Percentiles rank a stretch among this genome's conserved stretches.
phyloP scores from a whole-genome alignment of 2,329 filamentous ascomycete species.

The Polytolypa hystricis region DNA sequence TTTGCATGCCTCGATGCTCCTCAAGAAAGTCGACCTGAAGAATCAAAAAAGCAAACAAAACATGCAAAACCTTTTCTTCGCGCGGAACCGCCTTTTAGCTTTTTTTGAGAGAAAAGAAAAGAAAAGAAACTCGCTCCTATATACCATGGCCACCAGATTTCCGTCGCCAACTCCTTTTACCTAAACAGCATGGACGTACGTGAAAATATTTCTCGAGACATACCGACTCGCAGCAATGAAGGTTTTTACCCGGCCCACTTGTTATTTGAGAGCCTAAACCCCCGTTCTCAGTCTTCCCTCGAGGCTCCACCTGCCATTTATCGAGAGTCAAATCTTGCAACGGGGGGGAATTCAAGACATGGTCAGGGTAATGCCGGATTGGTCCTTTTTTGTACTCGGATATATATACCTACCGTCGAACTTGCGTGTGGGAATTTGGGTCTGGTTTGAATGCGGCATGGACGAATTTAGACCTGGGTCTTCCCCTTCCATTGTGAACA shows the following conservation, averaged over 20 bases:
- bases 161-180: neutral
- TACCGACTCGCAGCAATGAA: constrained; percentile 36
- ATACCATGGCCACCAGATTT: neutral
- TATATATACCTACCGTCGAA: constrained; percentile 1
- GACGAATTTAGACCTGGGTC: too few relatives aligned
- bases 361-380: constrained; percentile 2
- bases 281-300: neutral
- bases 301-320: neutral
- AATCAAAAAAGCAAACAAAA: neutral
- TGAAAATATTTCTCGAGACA: constrained; percentile 22
- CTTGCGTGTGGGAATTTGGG: neutral
- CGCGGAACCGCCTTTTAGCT: neutral
- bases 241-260: constrained; percentile 12
- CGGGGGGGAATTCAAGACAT: too few relatives aligned
- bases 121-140: neutral
- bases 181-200: constrained; percentile 11
- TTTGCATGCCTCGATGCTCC: too few relatives aligned
- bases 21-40: too few relatives aligned
- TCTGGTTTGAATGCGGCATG: neutral
- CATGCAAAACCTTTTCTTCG: neutral
- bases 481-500: too few relatives aligned
- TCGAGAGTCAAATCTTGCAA: neutral
- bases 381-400: too few relatives aligned
- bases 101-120: neutral
- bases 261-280: neutral